Conservation (phyloP, 306 rosid species). For the Prunus mongolica region DNA sequence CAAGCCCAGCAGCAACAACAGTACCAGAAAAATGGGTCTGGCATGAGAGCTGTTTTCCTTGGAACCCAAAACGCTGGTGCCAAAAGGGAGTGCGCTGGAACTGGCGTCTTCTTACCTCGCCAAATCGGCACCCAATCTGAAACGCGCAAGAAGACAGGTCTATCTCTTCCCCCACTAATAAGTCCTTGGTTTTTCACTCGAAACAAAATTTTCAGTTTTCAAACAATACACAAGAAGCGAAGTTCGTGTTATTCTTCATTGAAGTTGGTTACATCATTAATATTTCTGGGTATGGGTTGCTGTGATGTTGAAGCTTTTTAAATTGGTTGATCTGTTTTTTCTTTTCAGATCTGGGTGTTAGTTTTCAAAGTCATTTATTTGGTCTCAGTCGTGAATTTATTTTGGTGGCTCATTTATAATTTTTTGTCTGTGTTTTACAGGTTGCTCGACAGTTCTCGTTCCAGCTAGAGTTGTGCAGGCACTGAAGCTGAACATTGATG, state of each 20-base stretch:
- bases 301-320: background rate
- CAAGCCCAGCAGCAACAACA: slow-evolving; percentile 29
- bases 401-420: background rate
- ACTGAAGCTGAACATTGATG: slow-evolving; percentile 45
- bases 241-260: background rate
- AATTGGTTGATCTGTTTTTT: background rate
- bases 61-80: slow-evolving; percentile 19
- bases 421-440: slow-evolving; percentile 16
- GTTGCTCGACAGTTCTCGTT: slow-evolving; percentile 47
- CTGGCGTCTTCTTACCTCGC: slow-evolving; percentile 89
- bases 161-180: background rate
- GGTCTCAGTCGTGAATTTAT: background rate
- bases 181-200: background rate
- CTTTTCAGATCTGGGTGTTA: background rate
- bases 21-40: slow-evolving; percentile 34
- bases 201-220: background rate
- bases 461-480: slow-evolving; percentile 73
- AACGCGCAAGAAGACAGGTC: slow-evolving; percentile 45
- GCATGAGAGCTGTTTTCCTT: slow-evolving; percentile 44
- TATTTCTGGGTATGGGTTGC: background rate
- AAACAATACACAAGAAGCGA: background rate
- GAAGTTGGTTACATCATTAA: slow-evolving; percentile 1
- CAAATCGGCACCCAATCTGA: slow-evolving; percentile 24
- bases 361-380: background rate
- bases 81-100: slow-evolving; percentile 54